Evolutionary conservation across 2,329 filamentous ascomycete genomes (phyloP).

Genomic region (Didymella lethalis): DNA sequence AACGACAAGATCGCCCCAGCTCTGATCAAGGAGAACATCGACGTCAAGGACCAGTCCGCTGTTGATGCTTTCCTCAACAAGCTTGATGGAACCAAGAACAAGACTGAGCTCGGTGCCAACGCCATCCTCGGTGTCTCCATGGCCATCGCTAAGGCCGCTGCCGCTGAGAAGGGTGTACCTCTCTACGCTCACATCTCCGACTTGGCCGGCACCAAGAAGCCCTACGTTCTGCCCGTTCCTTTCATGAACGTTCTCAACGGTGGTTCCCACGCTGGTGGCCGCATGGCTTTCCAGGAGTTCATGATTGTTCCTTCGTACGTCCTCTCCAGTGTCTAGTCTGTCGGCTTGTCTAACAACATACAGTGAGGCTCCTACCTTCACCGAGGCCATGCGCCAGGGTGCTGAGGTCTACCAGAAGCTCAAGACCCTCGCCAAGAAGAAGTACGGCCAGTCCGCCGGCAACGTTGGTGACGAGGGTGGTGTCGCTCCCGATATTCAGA

Average conservation of each 20-base stretch:
- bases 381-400: constrained; percentile 95
- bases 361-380: constrained; percentile 85
- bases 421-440: constrained; percentile 97
- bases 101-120: constrained; percentile 67
- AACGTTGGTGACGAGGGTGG: constrained; percentile 99
- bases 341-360: constrained; percentile 25
- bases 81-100: constrained; percentile 66
- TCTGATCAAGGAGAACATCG: constrained; percentile 62
- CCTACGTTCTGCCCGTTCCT: constrained; percentile 64
- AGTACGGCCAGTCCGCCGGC: constrained; percentile 97
- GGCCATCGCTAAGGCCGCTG: constrained; percentile 66
- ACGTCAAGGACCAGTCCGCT: constrained; percentile 63
- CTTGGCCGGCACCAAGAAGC: constrained; percentile 61
- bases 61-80: constrained; percentile 62
- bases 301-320: constrained; percentile 61
- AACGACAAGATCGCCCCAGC: constrained; percentile 63
- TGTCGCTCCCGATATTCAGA: constrained; percentile 99
- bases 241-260: constrained; percentile 66
- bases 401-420: constrained; percentile 98
- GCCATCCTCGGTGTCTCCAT: constrained; percentile 68
- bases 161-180: constrained; percentile 63
- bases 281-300: constrained; percentile 70
- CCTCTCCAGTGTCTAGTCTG: neutral
- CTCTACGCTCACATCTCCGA: constrained; percentile 66
- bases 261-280: constrained; percentile 95